phyloP scores from a whole-genome alignment of 192 early-diverging fungal species.

The Chytriomyces sp. region DNA sequence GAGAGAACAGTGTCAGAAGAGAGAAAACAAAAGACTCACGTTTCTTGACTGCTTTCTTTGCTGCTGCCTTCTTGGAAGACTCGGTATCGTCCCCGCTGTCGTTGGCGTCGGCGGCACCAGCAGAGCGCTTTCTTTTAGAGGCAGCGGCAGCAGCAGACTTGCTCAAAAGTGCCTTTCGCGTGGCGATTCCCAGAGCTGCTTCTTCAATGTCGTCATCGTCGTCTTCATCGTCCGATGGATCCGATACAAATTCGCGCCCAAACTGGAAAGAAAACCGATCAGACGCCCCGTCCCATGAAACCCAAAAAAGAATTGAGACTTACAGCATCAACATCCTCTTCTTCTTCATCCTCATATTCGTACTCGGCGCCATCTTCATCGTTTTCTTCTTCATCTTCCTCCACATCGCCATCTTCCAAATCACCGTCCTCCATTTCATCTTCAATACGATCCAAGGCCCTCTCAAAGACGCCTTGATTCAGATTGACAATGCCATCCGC shows the following conservation, averaged over 20 bases:
- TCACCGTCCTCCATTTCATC: slow-evolving; percentile 33
- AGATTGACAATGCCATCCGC: slow-evolving; percentile 93
- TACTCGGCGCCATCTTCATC: slow-evolving; percentile 43
- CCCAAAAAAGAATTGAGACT: slow-evolving; percentile 6
- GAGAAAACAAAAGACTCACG: slow-evolving; percentile 11
- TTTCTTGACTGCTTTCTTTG: slow-evolving; percentile 25
- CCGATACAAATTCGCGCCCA: slow-evolving; percentile 61
- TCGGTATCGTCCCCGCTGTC: slow-evolving; percentile 18
- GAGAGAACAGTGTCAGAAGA: slow-evolving; percentile 1
- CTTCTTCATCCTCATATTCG: slow-evolving; percentile 45
- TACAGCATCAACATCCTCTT: slow-evolving; percentile 38
- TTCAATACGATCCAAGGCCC: slow-evolving; percentile 74
- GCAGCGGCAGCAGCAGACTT: background rate
- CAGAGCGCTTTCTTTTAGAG: slow-evolving; percentile 16
- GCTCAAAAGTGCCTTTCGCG: slow-evolving; percentile 8
- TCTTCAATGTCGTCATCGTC: slow-evolving; percentile 40
- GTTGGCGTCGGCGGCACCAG: slow-evolving; percentile 12
- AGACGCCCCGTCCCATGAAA: background rate
- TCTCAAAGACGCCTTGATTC: slow-evolving; percentile 84
- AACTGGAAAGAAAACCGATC: slow-evolving; percentile 21
- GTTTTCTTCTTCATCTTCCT: slow-evolving; percentile 51
- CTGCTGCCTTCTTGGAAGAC: slow-evolving; percentile 17
- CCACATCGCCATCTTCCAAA: slow-evolving; percentile 44
- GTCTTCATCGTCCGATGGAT: slow-evolving; percentile 49
- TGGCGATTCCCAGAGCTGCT: slow-evolving; percentile 11